Base-by-base conservation (phyloP, 2,329 filamentous ascomycete species). In the Thermochaetoides dissita region DNA sequence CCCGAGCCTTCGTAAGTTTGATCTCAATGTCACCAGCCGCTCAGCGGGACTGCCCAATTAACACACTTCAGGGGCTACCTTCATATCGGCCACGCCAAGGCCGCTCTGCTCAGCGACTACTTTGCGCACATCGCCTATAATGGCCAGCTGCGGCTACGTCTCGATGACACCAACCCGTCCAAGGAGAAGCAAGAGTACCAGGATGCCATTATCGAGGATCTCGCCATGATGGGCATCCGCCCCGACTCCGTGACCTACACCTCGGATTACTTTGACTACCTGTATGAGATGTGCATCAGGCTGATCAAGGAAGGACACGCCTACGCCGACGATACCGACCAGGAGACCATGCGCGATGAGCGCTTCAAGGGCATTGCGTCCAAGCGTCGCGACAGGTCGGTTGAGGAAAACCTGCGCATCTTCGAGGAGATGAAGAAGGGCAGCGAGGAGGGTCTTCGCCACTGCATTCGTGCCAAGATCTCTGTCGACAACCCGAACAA, bases 171-270 rank as follows among this genome's bases (percentile, higher is more conserved):
- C 43, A 98, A 98, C 64, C 91, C 91, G 7, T 80, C 83, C 46
- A 96, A 96, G 62, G 91, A 98, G 71, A 95, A 94, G 68, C 79
- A 89, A 60, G 91, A 96, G 66, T 98, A 81, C 60, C 81, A 96
- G 60, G 87, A 96, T 63, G 75, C 87, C 6, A 98, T 98, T 48
- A 70, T 94, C 34, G 82, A 94, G 66, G 91, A 98, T 62, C 74
- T 95, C 39, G 78, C 79, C 39, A 72, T 96, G 41, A 86, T 98
- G 72, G 89, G 88, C 30, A 84, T 98, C 62, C 84, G 83, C 64
- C 84, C 88, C 17, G 89, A 95, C 62, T 74, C 74, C 50, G 72
- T 88, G 45, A 85, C 84, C 11, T 93, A 89, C 67, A 95, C 91
- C 2, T 93, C 84, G 55, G 88, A 98, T 67, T 93, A 94, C 69